phyloP scores from a whole-genome alignment of 2,329 filamentous ascomycete species.

The Fusarium proliferatum region DNA sequence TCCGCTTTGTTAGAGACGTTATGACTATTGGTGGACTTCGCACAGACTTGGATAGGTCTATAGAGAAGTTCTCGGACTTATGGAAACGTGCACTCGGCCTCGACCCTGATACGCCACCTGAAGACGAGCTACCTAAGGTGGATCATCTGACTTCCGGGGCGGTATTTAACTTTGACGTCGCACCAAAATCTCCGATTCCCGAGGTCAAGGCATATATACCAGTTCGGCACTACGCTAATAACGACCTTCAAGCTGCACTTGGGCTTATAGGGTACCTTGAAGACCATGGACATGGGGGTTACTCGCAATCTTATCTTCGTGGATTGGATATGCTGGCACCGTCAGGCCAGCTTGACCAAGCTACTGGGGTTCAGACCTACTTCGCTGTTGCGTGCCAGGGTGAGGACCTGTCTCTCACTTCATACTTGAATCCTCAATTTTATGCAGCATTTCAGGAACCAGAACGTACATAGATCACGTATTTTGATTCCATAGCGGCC shows the following conservation, averaged over 20 bases:
- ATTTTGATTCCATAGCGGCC: not conserved
- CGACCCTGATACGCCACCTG: not conserved
- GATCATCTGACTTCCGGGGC: not conserved
- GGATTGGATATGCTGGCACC: not conserved
- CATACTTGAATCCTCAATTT: not conserved
- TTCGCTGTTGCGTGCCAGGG: not conserved
- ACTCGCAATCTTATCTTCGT: not conserved
- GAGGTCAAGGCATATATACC: slow-evolving; percentile 7
- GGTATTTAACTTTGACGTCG: not conserved
- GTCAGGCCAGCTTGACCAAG: not conserved
- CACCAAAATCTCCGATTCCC: not conserved
- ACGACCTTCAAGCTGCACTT: not conserved
- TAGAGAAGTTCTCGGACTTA: not conserved
- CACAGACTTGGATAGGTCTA: not conserved
- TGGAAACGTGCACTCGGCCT: not conserved
- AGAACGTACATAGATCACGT: not conserved
- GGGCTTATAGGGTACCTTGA: not conserved
- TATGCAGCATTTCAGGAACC: not conserved
- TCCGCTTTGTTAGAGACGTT: not conserved
- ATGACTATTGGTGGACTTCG: not conserved
- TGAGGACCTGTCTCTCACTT: not conserved
- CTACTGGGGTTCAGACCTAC: not conserved
- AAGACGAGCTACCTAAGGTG: not conserved
- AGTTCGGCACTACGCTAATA: not conserved
- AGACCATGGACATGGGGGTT: not conserved